Evolutionary conservation across 371 early-diverging fungal species (phyloP), one percentile per base, ranked within the genome.

Genomic region (Actinomortierella wolfii): DNA sequence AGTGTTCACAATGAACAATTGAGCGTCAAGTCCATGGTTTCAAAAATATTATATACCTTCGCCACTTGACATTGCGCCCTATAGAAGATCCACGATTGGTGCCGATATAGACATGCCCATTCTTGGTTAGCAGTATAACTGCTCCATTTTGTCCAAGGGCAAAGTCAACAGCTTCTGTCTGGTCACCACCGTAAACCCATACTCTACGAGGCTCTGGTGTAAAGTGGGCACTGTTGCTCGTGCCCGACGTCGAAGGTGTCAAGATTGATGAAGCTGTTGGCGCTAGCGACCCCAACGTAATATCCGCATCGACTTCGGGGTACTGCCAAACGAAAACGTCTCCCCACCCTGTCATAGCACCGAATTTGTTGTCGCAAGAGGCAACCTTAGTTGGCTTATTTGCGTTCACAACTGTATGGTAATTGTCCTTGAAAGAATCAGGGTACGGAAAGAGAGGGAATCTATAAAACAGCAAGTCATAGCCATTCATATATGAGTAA

Each of bases 311-410:
- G 0, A 51, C 75, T 39, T 68, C 75, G 1, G 75, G 68, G 20
- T 68, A 68, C 70, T 57, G 70, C 85, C 87, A 87, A 2, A 84
- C 60, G 55, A 79, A 84, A 0, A 87, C 76, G 45, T 87, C 84
- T 6, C 85, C 85, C 20, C 64, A 59, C 24, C 59, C 76, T 1
- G 84, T 78, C 39, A 87, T 54, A 9, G 83, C 82, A 13, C 83
- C 85, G 39, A 84, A 59, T 55, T 79, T 73, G 40, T 81, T 79
- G 28, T 79, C 78, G 1, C 80, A 79, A 47, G 83, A 79, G 9
- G 71, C 48, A 17, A 84, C 53, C 9, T 82, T 57, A 17, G 71
- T 69, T 0, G 76, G 62, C 8, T 56, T 61, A 50, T 68, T 65
- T n/a, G 45, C 48, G 24, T 25, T 64, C 44, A 41, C 67, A 50